A percentile compares a stretch with the other conserved stretches of the same genome.
Evolutionary conservation across 225 moss, liverwort and hornwort genomes (phyloP).

Genomic region (Thuidium tamariscinum): DNA sequence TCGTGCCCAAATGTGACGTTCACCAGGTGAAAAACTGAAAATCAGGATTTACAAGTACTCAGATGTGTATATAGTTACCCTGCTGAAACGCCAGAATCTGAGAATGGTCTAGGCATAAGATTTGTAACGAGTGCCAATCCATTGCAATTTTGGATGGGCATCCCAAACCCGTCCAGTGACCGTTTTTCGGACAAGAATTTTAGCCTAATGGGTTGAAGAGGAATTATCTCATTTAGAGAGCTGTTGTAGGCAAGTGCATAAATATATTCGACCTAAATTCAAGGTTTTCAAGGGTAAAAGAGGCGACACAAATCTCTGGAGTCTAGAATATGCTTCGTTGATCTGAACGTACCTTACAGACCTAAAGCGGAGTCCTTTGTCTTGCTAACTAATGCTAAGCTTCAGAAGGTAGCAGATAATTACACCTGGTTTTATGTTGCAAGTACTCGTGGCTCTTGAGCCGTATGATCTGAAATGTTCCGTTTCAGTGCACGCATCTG

Average conservation of each 20-base stretch:
- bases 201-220: background rate
- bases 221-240: background rate
- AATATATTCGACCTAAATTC: background rate
- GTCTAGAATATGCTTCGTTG: background rate
- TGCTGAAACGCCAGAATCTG: background rate
- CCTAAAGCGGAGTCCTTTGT: background rate
- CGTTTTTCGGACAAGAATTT: background rate
- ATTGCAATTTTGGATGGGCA: background rate
- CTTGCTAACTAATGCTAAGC: background rate
- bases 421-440: background rate
- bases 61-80: background rate
- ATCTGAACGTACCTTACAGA: background rate
- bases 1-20: background rate
- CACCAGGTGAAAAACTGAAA: background rate
- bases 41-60: background rate
- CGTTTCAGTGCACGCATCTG: conserved; percentile 18
- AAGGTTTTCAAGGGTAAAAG: background rate
- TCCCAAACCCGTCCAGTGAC: background rate
- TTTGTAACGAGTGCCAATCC: background rate
- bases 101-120: background rate
- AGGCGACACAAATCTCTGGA: too few relatives aligned
- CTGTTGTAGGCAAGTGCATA: background rate
- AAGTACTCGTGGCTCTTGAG: background rate
- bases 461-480: background rate
- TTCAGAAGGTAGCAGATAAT: background rate